phyloP scores from a whole-genome alignment of 345 rosid genomes.

The Lepidium aucheri region DNA sequence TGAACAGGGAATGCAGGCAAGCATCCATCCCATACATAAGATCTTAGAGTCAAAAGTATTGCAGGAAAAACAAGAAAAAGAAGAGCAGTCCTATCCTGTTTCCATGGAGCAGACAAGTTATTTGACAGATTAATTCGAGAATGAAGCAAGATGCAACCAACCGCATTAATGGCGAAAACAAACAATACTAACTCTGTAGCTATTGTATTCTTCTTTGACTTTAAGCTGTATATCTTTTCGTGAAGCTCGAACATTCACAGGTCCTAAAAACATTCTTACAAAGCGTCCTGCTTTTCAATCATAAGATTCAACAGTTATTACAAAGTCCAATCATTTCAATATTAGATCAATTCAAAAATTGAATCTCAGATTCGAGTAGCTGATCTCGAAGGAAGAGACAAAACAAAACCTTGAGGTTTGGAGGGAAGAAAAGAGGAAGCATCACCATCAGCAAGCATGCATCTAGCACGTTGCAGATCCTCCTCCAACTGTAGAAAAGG shows the following conservation, averaged over 20 bases:
- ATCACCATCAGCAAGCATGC: slow-evolving; percentile 72
- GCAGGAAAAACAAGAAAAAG: slow-evolving; percentile 90
- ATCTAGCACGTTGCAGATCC: slow-evolving; percentile 69
- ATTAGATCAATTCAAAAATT: not conserved
- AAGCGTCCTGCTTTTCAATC: slow-evolving; percentile 45
- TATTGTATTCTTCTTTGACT: slow-evolving; percentile 98
- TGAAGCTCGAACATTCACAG: slow-evolving; percentile 85
- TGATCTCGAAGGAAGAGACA: not conserved
- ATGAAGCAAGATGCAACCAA: not conserved
- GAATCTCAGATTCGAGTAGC: slow-evolving; percentile 4
- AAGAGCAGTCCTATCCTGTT: slow-evolving; percentile 91
- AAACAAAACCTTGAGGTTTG: slow-evolving; percentile 51
- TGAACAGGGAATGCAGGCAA: slow-evolving; percentile 96
- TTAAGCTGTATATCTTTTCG: slow-evolving; percentile 84
- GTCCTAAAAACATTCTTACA: slow-evolving; percentile 84
- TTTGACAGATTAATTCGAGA: not conserved
- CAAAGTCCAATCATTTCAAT: not conserved
- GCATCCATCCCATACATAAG: slow-evolving; percentile 85
- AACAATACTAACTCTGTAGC: slow-evolving; percentile 59
- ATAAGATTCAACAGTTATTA: not conserved
- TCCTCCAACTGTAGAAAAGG: slow-evolving; percentile 51
- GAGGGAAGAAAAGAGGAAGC: slow-evolving; percentile 73
- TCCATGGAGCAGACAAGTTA: not conserved
- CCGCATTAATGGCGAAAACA: not conserved
- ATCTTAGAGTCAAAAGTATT: slow-evolving; percentile 53